Evolutionary conservation across 768 basidiomycete genomes (phyloP).

Genomic region (Hemileccinum rubropunctum): DNA sequence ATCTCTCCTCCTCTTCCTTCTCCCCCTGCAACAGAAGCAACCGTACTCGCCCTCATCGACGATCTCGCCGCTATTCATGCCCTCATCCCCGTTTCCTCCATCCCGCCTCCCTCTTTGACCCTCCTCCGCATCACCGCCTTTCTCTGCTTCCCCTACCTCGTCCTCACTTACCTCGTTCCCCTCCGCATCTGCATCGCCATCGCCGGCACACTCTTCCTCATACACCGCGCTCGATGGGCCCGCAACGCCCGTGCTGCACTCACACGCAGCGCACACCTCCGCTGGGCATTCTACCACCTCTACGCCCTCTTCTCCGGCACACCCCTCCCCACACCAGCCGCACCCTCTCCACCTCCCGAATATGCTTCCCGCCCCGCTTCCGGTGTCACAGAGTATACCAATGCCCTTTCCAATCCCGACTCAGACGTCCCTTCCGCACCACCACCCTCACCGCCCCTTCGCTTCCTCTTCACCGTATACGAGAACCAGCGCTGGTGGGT

Average conservation of each 20-base stretch:
- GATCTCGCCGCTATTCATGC: constrained; percentile 66
- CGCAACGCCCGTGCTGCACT: constrained; percentile 51
- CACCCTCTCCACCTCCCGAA: constrained; percentile 31
- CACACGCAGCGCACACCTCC: constrained; percentile 64
- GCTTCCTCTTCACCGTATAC: constrained; percentile 86
- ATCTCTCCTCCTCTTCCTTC: constrained; percentile 13
- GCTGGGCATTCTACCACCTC: constrained; percentile 55
- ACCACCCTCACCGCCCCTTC: constrained; percentile 36
- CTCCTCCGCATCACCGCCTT: constrained; percentile 57
- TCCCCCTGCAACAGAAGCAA: constrained; percentile 50
- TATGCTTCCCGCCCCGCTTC: constrained; percentile 26
- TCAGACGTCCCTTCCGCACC: constrained; percentile 14
- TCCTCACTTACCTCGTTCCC: constrained; percentile 60
- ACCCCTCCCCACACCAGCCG: constrained; percentile 43
- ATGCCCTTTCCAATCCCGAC: constrained; percentile 11
- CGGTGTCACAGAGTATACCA: constrained; percentile 16
- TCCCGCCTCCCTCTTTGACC: constrained; percentile 30
- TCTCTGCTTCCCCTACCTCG: constrained; percentile 63
- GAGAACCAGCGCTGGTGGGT: constrained; percentile 99
- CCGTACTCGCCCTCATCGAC: constrained; percentile 52
- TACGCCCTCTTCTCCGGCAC: constrained; percentile 54
- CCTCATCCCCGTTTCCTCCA: constrained; percentile 24
- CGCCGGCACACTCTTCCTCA: constrained; percentile 54
- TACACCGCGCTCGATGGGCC: constrained; percentile 69
- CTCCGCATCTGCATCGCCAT: constrained; percentile 60